These are phyloP conservation scores for Sarocladium kiliense DNA, from an alignment of 2,329 filamentous ascomycete species.

Conservation along the genomic window DNA sequence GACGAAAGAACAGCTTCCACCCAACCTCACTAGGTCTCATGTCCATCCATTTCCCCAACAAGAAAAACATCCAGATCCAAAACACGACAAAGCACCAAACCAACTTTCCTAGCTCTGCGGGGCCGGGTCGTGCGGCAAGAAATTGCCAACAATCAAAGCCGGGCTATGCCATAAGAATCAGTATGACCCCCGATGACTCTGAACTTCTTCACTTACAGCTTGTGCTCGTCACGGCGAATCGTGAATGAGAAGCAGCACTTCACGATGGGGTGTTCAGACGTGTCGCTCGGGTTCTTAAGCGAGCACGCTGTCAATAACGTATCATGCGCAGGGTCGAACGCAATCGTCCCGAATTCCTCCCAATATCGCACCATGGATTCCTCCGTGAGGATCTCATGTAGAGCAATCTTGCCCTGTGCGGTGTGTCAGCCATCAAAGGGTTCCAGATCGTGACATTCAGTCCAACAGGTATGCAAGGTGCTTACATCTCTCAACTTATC, in stretches of 20 bases:
- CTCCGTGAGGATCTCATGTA: constrained; percentile 94
- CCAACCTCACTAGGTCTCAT: too few species aligned
- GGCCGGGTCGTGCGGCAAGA: constrained; percentile 74
- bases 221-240: constrained; percentile 88
- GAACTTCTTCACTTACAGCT: constrained; percentile 69
- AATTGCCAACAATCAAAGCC: constrained; percentile 93
- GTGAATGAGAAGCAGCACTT: constrained; percentile 98
- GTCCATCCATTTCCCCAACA: too few species aligned
- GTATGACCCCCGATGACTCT: not conserved
- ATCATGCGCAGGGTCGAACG: constrained; percentile 90
- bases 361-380: constrained; percentile 94
- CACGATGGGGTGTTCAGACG: constrained; percentile 66
- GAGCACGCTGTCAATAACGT: constrained; percentile 92
- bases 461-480: constrained; percentile 18
- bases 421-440: constrained; percentile 13
- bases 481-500: constrained; percentile 85
- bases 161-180: constrained; percentile 52
- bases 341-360: constrained; percentile 98
- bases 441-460: not conserved
- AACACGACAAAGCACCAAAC: too few species aligned
- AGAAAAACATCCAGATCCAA: too few species aligned
- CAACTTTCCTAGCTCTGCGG: constrained; percentile 13
- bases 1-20: too few species aligned
- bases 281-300: constrained; percentile 73
- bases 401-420: constrained; percentile 79